Conservation (phyloP, 106 monocot species). For the Platanthera zijinensis region DNA sequence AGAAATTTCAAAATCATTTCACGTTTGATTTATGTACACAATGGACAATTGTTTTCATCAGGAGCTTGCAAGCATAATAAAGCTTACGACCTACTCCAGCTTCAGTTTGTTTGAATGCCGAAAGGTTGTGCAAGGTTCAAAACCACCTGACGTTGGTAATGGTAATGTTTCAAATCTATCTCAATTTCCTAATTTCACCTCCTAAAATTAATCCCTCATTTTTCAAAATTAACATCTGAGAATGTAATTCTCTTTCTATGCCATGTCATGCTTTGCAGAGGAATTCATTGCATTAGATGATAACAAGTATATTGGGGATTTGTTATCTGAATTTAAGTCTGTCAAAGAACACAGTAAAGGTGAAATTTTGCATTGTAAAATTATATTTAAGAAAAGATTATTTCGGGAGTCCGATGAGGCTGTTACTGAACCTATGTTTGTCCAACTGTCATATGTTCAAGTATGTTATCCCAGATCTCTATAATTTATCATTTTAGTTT, state of each 20-base stretch:
- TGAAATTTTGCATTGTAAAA: slow-evolving; percentile 92
- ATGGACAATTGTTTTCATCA: slow-evolving; percentile 23
- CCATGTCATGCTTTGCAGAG: slow-evolving; percentile 41
- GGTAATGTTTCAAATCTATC: slow-evolving; percentile 40
- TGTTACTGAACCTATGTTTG: slow-evolving; percentile 87
- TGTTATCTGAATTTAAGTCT: slow-evolving; percentile 83
- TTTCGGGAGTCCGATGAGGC: slow-evolving; percentile 98
- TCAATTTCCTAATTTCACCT: not conserved
- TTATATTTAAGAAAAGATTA: slow-evolving; percentile 81
- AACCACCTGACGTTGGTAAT: slow-evolving; percentile 60
- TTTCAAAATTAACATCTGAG: not conserved
- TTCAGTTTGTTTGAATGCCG: slow-evolving; percentile 96
- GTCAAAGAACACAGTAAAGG: slow-evolving; percentile 91
- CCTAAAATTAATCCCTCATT: not conserved
- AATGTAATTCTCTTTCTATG: not conserved
- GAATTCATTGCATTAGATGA: slow-evolving; percentile 96
- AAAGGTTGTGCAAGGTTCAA: slow-evolving; percentile 75
- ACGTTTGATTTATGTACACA: slow-evolving; percentile 1
- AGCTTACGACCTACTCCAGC: slow-evolving; percentile 80
- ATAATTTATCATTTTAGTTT: not conserved
- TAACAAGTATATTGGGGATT: slow-evolving; percentile 95
- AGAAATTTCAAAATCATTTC: not conserved
- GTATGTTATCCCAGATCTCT: slow-evolving; percentile 23
- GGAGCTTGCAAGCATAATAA: slow-evolving; percentile 95
- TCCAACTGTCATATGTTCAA: slow-evolving; percentile 96